Evolutionary conservation across 163 green algal genomes (phyloP).

Genomic region (Scenedesmus sp.): DNA sequence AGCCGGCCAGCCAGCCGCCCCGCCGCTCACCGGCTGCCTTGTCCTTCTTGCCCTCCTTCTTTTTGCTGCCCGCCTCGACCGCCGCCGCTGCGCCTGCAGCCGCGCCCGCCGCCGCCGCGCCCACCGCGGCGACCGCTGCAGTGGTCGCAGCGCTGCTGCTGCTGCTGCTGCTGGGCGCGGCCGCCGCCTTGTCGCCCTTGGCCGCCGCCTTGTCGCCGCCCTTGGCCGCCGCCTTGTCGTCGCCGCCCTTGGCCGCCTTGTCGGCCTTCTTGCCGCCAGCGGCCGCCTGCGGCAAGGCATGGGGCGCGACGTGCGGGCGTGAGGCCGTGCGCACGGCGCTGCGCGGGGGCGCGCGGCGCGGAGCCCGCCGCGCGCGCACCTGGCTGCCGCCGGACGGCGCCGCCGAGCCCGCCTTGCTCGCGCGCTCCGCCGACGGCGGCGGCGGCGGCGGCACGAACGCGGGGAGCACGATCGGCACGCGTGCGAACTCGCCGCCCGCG

Average conservation of each 20-base stretch:
- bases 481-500: conserved; percentile 35
- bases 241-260: conserved; percentile 41
- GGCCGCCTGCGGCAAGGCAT: neutral
- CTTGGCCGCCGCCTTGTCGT: no score
- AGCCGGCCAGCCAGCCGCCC: no score
- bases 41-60: conserved; percentile 59
- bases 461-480: conserved; percentile 20
- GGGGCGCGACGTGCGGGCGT: no score
- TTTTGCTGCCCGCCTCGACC: conserved; percentile 21
- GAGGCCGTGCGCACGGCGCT: no score
- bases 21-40: conserved; percentile 11
- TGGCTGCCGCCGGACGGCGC: no score
- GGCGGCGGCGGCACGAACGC: conserved; percentile 57
- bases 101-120: neutral
- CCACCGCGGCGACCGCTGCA: conserved; percentile 3
- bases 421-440: conserved; percentile 27
- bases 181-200: conserved; percentile 2
- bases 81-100: conserved; percentile 22
- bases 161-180: conserved; percentile 1
- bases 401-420: no score
- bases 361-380: no score
- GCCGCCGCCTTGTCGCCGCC: no score
- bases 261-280: conserved; percentile 49
- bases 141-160: conserved; percentile 4
- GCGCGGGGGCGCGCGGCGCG: no score